These are phyloP conservation scores for Auriscalpium microsporum DNA, from an alignment of 768 basidiomycete species.

Conservation along the genomic window DNA sequence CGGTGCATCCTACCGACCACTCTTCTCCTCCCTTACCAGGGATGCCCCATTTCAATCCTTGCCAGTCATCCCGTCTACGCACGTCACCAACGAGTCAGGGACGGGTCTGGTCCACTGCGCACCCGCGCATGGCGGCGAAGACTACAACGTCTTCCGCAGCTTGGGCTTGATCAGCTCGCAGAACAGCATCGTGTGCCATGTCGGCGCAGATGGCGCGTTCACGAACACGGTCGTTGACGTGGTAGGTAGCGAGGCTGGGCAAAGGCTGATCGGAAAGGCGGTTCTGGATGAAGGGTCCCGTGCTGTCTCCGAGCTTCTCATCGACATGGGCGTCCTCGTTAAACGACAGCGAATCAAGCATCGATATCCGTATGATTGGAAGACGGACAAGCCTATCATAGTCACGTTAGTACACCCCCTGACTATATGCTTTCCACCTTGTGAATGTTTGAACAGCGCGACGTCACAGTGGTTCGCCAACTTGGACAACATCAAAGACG, in stretches of 20 bases:
- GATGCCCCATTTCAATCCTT: constrained; percentile 7
- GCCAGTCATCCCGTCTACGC: constrained; percentile 53
- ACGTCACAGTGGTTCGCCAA: constrained; percentile 99
- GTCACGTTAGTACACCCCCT: constrained; percentile 52
- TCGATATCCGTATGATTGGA: constrained; percentile 95
- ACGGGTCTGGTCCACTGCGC: constrained; percentile 95
- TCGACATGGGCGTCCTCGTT: constrained; percentile 45
- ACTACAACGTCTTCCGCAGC: constrained; percentile 70
- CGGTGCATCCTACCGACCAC: constrained; percentile 47
- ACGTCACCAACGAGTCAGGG: constrained; percentile 83
- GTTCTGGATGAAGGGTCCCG: constrained; percentile 69
- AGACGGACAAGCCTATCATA: constrained; percentile 87
- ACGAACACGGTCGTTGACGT: constrained; percentile 47
- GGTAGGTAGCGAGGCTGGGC: constrained; percentile 40
- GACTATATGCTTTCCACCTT: not conserved
- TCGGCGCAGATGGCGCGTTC: constrained; percentile 71
- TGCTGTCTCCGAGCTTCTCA: constrained; percentile 56
- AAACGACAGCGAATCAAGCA: constrained; percentile 70
- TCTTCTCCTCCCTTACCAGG: constrained; percentile 38
- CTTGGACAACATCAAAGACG: constrained; percentile 71
- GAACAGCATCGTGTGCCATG: constrained; percentile 64
- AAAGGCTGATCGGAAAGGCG: constrained; percentile 51
- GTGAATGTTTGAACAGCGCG: constrained; percentile 41
- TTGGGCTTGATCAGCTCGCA: constrained; percentile 38
- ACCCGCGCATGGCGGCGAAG: constrained; percentile 90